Evolutionary conservation across 1,284 basidiomycete species (phyloP).

Genomic region (Ustilago curta): DNA sequence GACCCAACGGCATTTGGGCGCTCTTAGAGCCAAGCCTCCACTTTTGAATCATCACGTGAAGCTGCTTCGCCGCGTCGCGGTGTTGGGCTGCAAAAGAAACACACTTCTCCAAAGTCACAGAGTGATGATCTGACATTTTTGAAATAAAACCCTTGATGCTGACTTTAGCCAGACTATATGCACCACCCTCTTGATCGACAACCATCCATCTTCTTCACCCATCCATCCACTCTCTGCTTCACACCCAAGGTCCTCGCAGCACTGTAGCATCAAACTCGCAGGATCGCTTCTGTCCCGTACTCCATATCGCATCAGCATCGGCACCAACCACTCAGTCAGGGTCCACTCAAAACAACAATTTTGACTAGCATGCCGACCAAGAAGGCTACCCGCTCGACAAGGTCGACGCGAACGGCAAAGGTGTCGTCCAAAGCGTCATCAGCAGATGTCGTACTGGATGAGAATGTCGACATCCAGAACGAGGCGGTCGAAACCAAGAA

Average conservation of each 20-base stretch:
- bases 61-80: constrained; percentile 40
- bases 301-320: neutral
- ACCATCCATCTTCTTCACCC: neutral
- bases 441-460: constrained; percentile 27
- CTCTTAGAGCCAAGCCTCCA: constrained; percentile 23
- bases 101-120: neutral
- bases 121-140: constrained; percentile 15
- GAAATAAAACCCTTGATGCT: neutral
- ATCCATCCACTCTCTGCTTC: neutral
- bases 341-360: neutral
- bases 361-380: constrained; percentile 34
- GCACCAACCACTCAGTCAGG: neutral
- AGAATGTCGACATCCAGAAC: constrained; percentile 13
- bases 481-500: constrained; percentile 7
- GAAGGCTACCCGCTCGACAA: constrained; percentile 33
- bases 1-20: neutral
- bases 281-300: neutral
- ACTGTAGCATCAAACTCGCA: neutral
- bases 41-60: constrained; percentile 50
- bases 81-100: constrained; percentile 29
- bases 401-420: constrained; percentile 40
- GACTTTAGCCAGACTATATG: constrained; percentile 1
- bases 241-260: neutral
- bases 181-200: neutral
- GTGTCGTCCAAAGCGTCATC: constrained; percentile 31